phyloP scores from a whole-genome alignment of 2,329 filamentous ascomycete genomes.

The Chaetomium globosum region DNA sequence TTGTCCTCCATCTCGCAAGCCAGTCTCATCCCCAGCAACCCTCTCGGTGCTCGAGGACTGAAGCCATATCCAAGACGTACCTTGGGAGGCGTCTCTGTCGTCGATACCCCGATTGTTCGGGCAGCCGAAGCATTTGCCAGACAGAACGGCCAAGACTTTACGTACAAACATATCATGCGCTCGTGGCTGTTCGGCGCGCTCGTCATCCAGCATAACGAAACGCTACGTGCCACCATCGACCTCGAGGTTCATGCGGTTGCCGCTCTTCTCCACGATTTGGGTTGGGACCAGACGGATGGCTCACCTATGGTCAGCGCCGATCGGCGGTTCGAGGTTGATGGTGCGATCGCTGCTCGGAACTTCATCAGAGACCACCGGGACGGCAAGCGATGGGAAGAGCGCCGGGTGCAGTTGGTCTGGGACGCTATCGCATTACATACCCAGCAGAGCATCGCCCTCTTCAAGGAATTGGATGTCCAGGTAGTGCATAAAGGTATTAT shows the following conservation, averaged over 20 bases:
- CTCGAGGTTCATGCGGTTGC: constrained; percentile 45
- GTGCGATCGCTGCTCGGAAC: constrained; percentile 48
- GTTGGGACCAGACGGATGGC: constrained; percentile 44
- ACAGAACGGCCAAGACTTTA: constrained; percentile 37
- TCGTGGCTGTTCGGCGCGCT: constrained; percentile 38
- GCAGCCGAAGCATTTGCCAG: constrained; percentile 42
- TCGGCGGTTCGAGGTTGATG: constrained; percentile 55
- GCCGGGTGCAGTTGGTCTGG: constrained; percentile 51
- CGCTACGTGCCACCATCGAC: constrained; percentile 40
- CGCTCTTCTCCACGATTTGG: constrained; percentile 49
- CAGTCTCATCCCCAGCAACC: too few species aligned
- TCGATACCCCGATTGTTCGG: constrained; percentile 38
- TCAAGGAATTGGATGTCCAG: constrained; percentile 50
- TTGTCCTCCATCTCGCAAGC: neutral
- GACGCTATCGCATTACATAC: constrained; percentile 54
- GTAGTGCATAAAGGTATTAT: constrained; percentile 42
- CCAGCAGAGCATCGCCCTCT: constrained; percentile 42
- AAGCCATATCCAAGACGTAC: neutral
- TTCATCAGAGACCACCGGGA: constrained; percentile 42
- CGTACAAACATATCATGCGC: constrained; percentile 46
- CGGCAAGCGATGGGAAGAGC: constrained; percentile 44
- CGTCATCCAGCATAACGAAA: constrained; percentile 32
- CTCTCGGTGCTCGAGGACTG: neutral
- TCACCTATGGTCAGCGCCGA: constrained; percentile 45
- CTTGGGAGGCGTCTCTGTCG: constrained; percentile 18